Conservation (phyloP, 106 monocot genomes). For the Allium fistulosum region DNA sequence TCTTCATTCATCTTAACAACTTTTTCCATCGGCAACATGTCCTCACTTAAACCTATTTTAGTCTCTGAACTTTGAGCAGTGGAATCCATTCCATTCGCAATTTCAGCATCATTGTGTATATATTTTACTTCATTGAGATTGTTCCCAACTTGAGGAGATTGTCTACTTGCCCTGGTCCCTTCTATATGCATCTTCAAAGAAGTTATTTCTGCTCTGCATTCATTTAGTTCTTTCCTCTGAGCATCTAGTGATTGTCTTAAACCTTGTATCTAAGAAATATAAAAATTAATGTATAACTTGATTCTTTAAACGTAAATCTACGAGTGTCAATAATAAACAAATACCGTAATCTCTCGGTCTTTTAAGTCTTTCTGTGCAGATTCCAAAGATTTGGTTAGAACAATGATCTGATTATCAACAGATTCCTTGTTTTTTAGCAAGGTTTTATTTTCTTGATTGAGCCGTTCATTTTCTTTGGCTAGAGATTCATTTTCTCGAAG, state of each 20-base stretch:
- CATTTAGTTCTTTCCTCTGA: conserved; percentile 87
- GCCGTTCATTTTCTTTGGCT: conserved; percentile 59
- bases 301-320: not conserved
- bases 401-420: conserved; percentile 44
- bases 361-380: conserved; percentile 72
- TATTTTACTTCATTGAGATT: conserved; percentile 20
- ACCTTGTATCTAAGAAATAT: conserved; percentile 61
- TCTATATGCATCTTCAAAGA: conserved; percentile 94
- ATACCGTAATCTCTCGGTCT: conserved; percentile 82
- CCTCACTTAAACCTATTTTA: conserved; percentile 15
- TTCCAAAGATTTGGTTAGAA: conserved; percentile 62
- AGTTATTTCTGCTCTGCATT: conserved; percentile 93
- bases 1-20: conserved; percentile 33
- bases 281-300: not conserved
- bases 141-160: conserved; percentile 15
- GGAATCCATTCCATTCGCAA: conserved; percentile 3
- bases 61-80: conserved; percentile 5
- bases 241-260: conserved; percentile 68
- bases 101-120: conserved; percentile 13
- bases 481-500: conserved; percentile 71
- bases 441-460: conserved; percentile 53
- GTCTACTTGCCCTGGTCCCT: conserved; percentile 45
- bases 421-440: conserved; percentile 57
- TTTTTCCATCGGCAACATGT: conserved; percentile 26
- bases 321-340: conserved; percentile 1